phyloP scores from a whole-genome alignment of 169 alveolate species.

The Eimeria zaria region DNA sequence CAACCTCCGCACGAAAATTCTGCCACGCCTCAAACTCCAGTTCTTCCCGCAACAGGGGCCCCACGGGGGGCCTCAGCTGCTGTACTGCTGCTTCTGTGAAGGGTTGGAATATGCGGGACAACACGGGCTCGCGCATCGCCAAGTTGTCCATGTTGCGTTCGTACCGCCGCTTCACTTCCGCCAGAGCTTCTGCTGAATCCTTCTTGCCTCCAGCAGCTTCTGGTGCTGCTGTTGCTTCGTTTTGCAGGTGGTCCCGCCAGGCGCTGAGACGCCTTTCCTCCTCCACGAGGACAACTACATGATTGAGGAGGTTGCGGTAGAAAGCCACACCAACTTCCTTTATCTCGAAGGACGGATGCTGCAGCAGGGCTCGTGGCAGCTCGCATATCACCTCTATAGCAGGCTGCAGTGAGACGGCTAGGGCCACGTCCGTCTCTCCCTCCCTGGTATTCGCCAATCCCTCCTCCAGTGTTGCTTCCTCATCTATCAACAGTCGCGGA shows the following conservation, averaged over 20 bases:
- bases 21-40: constrained; percentile 61
- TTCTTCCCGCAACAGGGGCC: constrained; percentile 19
- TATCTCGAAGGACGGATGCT: constrained; percentile 74
- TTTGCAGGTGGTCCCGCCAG: constrained; percentile 58
- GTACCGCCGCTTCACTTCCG: constrained; percentile 31
- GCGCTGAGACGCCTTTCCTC: constrained; percentile 63
- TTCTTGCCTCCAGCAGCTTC: constrained; percentile 3
- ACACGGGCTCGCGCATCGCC: constrained; percentile 58
- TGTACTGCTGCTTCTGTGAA: constrained; percentile 55
- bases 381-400: constrained; percentile 43
- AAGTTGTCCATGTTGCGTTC: constrained; percentile 14
- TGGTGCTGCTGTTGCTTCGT: constrained; percentile 58
- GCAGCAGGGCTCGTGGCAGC: constrained; percentile 56
- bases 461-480: constrained; percentile 32
- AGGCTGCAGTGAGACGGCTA: constrained; percentile 36
- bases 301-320: constrained; percentile 75
- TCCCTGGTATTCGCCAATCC: neutral
- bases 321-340: constrained; percentile 65
- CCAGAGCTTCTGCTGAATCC: constrained; percentile 16
- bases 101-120: constrained; percentile 47
- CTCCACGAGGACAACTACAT: constrained; percentile 48
- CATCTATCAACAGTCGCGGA: constrained; percentile 25
- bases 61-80: constrained; percentile 66
- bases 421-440: neutral
- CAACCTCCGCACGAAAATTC: constrained; percentile 22